phyloP scores from a whole-genome alignment of 371 early-diverging fungal species.

The Mucor racemosus region DNA sequence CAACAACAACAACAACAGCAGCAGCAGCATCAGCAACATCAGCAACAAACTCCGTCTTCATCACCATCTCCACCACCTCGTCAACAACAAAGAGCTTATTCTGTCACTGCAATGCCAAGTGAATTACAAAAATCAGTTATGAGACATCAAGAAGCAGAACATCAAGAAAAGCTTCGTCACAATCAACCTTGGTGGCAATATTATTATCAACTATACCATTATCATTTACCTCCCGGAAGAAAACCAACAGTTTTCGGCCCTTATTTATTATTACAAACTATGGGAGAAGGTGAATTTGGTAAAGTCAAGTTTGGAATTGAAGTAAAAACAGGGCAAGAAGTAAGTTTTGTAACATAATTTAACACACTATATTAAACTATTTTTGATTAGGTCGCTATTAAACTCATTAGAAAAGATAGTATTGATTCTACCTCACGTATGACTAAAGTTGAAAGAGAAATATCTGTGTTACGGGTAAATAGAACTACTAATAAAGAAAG shows the following conservation, averaged over 20 bases:
- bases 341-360: conserved; percentile 33
- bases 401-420: conserved; percentile 80
- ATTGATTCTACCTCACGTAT: conserved; percentile 79
- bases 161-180: conserved; percentile 35
- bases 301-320: conserved; percentile 98
- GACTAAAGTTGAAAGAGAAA: conserved; percentile 84
- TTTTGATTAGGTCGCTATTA: conserved; percentile 73
- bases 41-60: conserved; percentile 27
- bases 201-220: conserved; percentile 49
- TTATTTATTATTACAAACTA: conserved; percentile 91
- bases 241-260: conserved; percentile 85
- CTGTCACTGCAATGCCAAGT: conserved; percentile 50
- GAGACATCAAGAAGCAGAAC: conserved; percentile 38
- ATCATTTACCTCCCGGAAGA: conserved; percentile 52
- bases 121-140: conserved; percentile 35
- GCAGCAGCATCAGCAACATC: too few species aligned
- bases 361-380: background rate
- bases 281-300: conserved; percentile 99
- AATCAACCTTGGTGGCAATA: conserved; percentile 55
- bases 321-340: conserved; percentile 92
- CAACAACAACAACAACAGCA: background rate
- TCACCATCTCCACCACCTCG: conserved; percentile 3
- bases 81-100: conserved; percentile 48
- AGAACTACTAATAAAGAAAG: background rate
- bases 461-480: conserved; percentile 79